A percentile compares a stretch with the other conserved stretches of the same genome.
Evolutionary conservation across 1,284 basidiomycete genomes (phyloP).

Genomic region (Leccinum solheimii): DNA sequence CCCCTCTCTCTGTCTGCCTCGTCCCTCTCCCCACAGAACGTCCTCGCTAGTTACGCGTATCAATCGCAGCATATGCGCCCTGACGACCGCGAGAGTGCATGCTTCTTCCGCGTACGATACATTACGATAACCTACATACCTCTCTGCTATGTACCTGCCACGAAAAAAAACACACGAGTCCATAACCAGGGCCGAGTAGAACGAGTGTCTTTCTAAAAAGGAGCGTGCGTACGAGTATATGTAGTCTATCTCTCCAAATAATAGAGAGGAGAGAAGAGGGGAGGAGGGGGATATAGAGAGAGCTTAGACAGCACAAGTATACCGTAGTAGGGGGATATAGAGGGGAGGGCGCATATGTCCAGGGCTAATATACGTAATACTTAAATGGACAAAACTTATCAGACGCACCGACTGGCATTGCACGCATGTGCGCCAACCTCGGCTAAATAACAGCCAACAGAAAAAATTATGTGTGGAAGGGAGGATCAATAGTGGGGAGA

Average conservation of each 20-base stretch:
- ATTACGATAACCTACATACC: neutral
- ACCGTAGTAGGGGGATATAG: neutral
- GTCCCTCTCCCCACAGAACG: neutral
- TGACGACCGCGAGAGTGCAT: neutral
- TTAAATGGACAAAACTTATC: neutral
- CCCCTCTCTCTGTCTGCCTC: neutral
- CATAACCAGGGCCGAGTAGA: neutral
- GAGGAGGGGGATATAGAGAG: neutral
- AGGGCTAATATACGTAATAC: neutral
- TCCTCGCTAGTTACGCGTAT: neutral
- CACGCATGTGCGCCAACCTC: neutral
- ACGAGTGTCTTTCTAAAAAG: conserved; percentile 2
- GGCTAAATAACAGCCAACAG: neutral
- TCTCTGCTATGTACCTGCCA: neutral
- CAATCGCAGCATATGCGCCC: neutral
- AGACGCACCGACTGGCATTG: neutral
- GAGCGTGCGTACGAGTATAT: conserved; percentile 8
- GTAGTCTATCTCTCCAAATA: neutral
- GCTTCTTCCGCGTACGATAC: neutral
- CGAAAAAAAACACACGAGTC: neutral
- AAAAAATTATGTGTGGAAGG: neutral
- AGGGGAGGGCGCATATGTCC: neutral
- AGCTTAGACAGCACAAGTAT: neutral
- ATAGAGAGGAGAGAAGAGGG: neutral
- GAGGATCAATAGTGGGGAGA: neutral